phyloP scores from a whole-genome alignment of 1,284 basidiomycete genomes.

The Pyrrhoderma noxium region DNA sequence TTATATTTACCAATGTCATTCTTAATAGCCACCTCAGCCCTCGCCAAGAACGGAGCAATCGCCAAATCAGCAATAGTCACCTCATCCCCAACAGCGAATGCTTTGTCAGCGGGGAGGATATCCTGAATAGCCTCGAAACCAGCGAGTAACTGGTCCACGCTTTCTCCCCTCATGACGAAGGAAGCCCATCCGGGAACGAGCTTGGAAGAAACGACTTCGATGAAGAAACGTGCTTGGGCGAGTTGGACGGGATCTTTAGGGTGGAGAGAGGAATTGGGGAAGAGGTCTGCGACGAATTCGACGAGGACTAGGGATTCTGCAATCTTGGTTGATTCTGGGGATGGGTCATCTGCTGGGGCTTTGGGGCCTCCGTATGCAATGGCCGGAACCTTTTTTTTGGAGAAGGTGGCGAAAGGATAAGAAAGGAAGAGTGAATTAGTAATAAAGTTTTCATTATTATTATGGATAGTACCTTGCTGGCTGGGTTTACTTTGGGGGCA shows the following conservation, averaged over 20 bases:
- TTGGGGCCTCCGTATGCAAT: constrained; percentile 52
- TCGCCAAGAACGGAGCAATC: constrained; percentile 31
- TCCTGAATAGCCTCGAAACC: constrained; percentile 37
- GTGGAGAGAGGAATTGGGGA: constrained; percentile 38
- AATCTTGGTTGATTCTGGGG: constrained; percentile 49
- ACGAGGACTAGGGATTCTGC: constrained; percentile 56
- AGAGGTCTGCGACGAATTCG: constrained; percentile 55
- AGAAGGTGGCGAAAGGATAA: background rate
- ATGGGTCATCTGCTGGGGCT: constrained; percentile 44
- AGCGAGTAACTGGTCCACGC: constrained; percentile 32
- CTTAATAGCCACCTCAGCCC: constrained; percentile 34
- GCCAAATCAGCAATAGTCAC: constrained; percentile 31
- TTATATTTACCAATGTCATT: constrained; percentile 41
- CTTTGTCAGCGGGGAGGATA: constrained; percentile 33
- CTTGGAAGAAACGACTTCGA: constrained; percentile 42
- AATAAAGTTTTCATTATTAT: background rate
- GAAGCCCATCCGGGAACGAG: constrained; percentile 33
- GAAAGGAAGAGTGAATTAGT: background rate
- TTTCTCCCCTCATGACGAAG: constrained; percentile 34
- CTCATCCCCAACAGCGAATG: constrained; percentile 37
- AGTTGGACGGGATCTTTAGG: constrained; percentile 47
- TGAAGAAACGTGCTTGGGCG: constrained; percentile 54
- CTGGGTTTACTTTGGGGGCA: constrained; percentile 51
- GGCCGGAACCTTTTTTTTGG: constrained; percentile 36
- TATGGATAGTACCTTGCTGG: constrained; percentile 42